Conservation (phyloP, 441 rosid genomes). For the Brassica hybrid region DNA sequence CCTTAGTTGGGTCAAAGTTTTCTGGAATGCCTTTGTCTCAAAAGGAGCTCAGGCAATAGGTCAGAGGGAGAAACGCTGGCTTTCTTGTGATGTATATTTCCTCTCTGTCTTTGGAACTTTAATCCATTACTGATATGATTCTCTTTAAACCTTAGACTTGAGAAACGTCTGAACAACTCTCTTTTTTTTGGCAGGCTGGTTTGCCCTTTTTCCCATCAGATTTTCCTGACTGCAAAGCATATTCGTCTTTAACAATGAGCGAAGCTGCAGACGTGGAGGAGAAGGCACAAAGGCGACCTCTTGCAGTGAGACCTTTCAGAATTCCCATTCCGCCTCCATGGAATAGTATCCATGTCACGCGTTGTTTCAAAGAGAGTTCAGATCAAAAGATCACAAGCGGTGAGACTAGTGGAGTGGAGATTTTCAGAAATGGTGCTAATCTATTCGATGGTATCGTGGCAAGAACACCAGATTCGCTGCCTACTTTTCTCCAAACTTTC, state of each 20-base stretch:
- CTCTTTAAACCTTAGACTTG: no score
- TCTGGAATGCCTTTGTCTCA: slow-evolving; percentile 73
- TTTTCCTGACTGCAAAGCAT: slow-evolving; percentile 83
- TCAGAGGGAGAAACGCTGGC: slow-evolving; percentile 83
- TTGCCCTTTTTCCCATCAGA: slow-evolving; percentile 83
- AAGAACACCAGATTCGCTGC: slow-evolving; percentile 61
- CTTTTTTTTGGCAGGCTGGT: slow-evolving; percentile 72
- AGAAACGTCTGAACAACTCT: no score
- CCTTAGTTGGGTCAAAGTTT: slow-evolving; percentile 79
- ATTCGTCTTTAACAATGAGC: slow-evolving; percentile 55
- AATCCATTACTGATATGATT: background rate
- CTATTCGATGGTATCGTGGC: slow-evolving; percentile 57
- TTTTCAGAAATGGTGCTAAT: slow-evolving; percentile 31
- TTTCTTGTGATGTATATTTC: slow-evolving; percentile 71
- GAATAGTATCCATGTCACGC: slow-evolving; percentile 54
- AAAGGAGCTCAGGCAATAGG: slow-evolving; percentile 90
- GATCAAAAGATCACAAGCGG: slow-evolving; percentile 35
- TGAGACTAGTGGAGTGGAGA: slow-evolving; percentile 28
- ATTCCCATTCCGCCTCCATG: slow-evolving; percentile 80
- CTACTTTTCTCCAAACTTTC: slow-evolving; percentile 49
- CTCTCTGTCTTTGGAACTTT: slow-evolving; percentile 26
- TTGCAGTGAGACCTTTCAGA: slow-evolving; percentile 62
- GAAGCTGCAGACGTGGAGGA: slow-evolving; percentile 56
- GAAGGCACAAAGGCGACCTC: slow-evolving; percentile 57
- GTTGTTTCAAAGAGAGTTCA: slow-evolving; percentile 36